phyloP scores from a whole-genome alignment of 306 rosid genomes.

The Vigna reflexopilosa region DNA sequence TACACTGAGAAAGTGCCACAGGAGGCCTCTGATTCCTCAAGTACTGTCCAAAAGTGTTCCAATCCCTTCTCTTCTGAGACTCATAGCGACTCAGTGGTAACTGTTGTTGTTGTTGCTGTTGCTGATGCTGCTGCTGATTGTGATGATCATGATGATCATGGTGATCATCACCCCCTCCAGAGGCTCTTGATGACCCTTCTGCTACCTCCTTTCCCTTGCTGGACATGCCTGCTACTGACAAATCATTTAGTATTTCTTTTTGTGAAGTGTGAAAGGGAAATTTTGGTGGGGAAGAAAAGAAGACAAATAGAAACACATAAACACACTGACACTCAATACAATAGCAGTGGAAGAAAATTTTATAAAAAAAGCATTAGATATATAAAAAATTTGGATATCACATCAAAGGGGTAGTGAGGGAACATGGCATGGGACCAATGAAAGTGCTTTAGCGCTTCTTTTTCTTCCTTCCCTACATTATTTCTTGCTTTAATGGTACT shows the following conservation, averaged over 20 bases:
- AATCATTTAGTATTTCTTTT: slow-evolving; percentile 52
- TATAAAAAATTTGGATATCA: slow-evolving; percentile 46
- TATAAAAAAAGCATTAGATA: background rate
- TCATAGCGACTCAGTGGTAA: slow-evolving; percentile 72
- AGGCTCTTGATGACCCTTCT: slow-evolving; percentile 56
- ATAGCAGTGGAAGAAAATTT: slow-evolving; percentile 20
- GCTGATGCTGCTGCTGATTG: background rate
- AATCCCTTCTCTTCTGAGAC: slow-evolving; percentile 86
- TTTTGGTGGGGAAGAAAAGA: slow-evolving; percentile 42
- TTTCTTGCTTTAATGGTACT: slow-evolving; percentile 67
- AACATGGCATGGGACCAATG: slow-evolving; percentile 63
- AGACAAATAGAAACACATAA: background rate
- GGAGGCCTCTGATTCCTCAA: slow-evolving; percentile 89
- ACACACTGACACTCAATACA: slow-evolving; percentile 12
- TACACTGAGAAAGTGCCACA: slow-evolving; percentile 69
- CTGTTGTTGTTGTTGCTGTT: slow-evolving; percentile 30
- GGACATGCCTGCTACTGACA: slow-evolving; percentile 48
- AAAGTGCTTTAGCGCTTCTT: slow-evolving; percentile 62
- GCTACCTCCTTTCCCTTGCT: slow-evolving; percentile 57
- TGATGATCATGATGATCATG: background rate
- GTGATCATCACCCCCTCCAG: background rate
- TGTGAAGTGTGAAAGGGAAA: slow-evolving; percentile 42
- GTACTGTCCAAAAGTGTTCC: slow-evolving; percentile 95
- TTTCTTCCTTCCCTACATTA: slow-evolving; percentile 58
- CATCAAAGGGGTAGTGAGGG: slow-evolving; percentile 58